Percentiles rank a stretch among this genome's conserved stretches.
These are phyloP conservation scores for Saccharomycopsis phalli DNA, from an alignment of 1,139 yeast species.

Conservation along the genomic window DNA sequence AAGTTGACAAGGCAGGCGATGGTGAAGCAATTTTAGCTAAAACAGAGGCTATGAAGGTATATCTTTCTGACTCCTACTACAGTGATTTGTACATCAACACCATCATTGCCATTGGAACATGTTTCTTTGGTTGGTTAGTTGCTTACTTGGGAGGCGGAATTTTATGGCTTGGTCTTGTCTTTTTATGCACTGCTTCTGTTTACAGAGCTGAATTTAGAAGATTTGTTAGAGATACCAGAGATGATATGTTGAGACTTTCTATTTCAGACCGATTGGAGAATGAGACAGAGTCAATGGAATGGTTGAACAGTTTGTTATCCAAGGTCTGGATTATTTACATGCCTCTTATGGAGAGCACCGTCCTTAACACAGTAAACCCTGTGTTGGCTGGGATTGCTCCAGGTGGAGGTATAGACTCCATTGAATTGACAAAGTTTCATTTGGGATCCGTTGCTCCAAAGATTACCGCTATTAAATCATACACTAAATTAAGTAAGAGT, in stretches of 20 bases:
- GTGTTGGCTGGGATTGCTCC: slow-evolving; percentile 65
- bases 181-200: slow-evolving; percentile 53
- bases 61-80: slow-evolving; percentile 56
- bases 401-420: slow-evolving; percentile 69
- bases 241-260: slow-evolving; percentile 57
- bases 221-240: slow-evolving; percentile 62
- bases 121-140: slow-evolving; percentile 59
- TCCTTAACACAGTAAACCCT: slow-evolving; percentile 56
- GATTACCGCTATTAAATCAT: slow-evolving; percentile 60
- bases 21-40: slow-evolving; percentile 24
- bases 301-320: slow-evolving; percentile 68
- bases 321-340: slow-evolving; percentile 82
- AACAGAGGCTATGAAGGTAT: slow-evolving; percentile 39
- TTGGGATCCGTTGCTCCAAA: slow-evolving; percentile 75
- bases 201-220: slow-evolving; percentile 65
- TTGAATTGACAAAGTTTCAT: slow-evolving; percentile 67
- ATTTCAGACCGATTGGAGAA: slow-evolving; percentile 54
- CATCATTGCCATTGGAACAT: slow-evolving; percentile 55
- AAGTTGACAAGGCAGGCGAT: slow-evolving; percentile 9
- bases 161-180: slow-evolving; percentile 46
- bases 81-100: slow-evolving; percentile 70
- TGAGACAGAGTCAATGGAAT: slow-evolving; percentile 63
- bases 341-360: slow-evolving; percentile 79
- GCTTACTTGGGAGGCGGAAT: slow-evolving; percentile 52
- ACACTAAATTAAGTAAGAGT: slow-evolving; percentile 57